These are phyloP conservation scores for Populus tremula DNA, from an alignment of 345 rosid genomes.

Conservation along the genomic window DNA sequence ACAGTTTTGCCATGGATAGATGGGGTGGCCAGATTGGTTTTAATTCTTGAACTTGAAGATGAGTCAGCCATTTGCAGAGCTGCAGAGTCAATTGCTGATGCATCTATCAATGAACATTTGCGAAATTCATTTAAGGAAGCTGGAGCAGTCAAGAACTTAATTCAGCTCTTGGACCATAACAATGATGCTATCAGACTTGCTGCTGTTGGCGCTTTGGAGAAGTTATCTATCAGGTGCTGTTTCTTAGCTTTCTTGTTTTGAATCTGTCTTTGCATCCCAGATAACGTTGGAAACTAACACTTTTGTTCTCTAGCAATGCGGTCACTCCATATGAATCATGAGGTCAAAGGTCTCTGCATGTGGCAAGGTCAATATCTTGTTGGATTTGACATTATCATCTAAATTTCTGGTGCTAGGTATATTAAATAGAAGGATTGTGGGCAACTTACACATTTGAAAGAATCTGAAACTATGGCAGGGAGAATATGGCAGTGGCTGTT, in stretches of 20 bases:
- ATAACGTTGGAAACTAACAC: background rate
- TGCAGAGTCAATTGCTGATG: conserved; percentile 73
- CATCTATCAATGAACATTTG: conserved; percentile 73
- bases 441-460: background rate
- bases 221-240: conserved; percentile 65
- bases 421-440: background rate
- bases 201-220: conserved; percentile 60
- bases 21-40: conserved; percentile 85
- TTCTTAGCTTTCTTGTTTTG: background rate
- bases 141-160: conserved; percentile 68
- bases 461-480: background rate
- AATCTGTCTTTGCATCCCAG: background rate
- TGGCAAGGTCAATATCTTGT: background rate
- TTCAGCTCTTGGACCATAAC: conserved; percentile 61
- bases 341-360: background rate
- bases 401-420: background rate
- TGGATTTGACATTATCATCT: background rate
- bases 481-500: background rate
- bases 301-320: background rate
- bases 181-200: conserved; percentile 51
- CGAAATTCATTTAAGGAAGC: conserved; percentile 80
- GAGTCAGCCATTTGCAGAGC: conserved; percentile 65
- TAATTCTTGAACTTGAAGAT: conserved; percentile 78
- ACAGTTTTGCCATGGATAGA: conserved; percentile 73
- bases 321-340: background rate